Evolutionary conservation across 1,284 basidiomycete genomes (phyloP).

Genomic region (Paramarasmius palmivorus): DNA sequence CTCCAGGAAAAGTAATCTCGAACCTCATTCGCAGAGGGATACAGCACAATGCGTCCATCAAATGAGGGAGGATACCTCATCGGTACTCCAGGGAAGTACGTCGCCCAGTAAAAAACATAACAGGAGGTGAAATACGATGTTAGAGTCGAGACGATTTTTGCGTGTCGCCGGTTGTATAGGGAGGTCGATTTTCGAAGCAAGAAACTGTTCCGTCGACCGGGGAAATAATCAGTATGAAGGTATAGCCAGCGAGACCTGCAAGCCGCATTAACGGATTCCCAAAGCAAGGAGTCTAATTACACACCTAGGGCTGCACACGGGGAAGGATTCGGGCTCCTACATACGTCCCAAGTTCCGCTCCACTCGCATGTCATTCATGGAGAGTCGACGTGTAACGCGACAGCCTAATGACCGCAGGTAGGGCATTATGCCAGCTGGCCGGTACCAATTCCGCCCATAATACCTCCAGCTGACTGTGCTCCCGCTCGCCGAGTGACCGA

Average conservation of each 20-base stretch:
- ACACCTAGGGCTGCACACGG: not conserved
- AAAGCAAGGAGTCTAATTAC: not conserved
- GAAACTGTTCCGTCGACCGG: slow-evolving; percentile 57
- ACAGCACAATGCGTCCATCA: slow-evolving; percentile 87
- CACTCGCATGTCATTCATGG: no score
- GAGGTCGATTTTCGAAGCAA: slow-evolving; percentile 76
- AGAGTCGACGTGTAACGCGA: no score
- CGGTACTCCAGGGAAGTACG: slow-evolving; percentile 72
- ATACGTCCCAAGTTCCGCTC: no score
- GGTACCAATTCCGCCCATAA: no score
- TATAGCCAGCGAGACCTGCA: not conserved
- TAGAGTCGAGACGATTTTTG: slow-evolving; percentile 89
- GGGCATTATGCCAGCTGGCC: no score
- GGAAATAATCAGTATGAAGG: not conserved
- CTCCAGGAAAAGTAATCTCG: slow-evolving; percentile 96
- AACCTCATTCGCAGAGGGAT: slow-evolving; percentile 74
- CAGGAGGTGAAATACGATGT: slow-evolving; percentile 92
- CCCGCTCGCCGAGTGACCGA: no score
- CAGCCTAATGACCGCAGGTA: no score
- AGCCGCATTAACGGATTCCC: not conserved
- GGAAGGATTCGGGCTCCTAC: not conserved
- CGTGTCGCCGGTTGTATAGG: slow-evolving; percentile 83
- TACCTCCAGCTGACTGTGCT: no score
- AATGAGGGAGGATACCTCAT: slow-evolving; percentile 88
- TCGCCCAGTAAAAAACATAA: slow-evolving; percentile 87